These are phyloP conservation scores for Phaffia australis DNA, from an alignment of 768 basidiomycete genomes.

Conservation along the genomic window DNA sequence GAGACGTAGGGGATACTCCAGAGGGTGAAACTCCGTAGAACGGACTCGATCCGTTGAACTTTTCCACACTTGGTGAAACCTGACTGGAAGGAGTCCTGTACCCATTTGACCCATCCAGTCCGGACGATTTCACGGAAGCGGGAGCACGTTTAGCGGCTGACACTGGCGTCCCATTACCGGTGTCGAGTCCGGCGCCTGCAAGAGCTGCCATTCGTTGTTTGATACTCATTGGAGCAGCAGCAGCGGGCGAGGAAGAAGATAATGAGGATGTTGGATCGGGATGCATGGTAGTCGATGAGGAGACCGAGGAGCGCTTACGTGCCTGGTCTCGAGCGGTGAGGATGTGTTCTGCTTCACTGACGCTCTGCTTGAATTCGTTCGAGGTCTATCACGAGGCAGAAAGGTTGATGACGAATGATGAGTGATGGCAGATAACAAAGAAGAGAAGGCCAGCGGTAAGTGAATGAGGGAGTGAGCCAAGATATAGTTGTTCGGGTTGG, in stretches of 20 bases:
- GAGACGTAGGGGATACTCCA: neutral
- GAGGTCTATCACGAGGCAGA: neutral
- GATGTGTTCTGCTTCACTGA: constrained; percentile 11
- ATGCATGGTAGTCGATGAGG: neutral
- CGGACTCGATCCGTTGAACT: too few species aligned
- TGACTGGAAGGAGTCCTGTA: too few species aligned
- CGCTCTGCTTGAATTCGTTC: neutral
- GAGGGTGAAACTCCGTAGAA: too few species aligned
- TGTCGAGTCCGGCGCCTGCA: constrained; percentile 18
- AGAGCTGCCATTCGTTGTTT: constrained; percentile 24
- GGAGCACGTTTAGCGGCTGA: neutral
- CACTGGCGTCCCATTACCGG: constrained; percentile 6
- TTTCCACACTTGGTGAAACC: too few species aligned
- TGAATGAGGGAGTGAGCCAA: neutral
- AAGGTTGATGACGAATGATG: neutral
- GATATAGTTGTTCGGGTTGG: neutral
- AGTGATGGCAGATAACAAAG: neutral
- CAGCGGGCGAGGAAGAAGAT: neutral
- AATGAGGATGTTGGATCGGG: neutral
- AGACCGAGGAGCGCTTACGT: neutral
- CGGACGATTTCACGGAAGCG: neutral
- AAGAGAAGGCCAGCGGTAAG: neutral
- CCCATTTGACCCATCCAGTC: too few species aligned
- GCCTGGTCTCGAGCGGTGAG: neutral
- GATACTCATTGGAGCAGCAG: constrained; percentile 10